These are phyloP conservation scores for Aspergillus taichungensis DNA, from an alignment of 495 filamentous ascomycete species.

Conservation along the genomic window DNA sequence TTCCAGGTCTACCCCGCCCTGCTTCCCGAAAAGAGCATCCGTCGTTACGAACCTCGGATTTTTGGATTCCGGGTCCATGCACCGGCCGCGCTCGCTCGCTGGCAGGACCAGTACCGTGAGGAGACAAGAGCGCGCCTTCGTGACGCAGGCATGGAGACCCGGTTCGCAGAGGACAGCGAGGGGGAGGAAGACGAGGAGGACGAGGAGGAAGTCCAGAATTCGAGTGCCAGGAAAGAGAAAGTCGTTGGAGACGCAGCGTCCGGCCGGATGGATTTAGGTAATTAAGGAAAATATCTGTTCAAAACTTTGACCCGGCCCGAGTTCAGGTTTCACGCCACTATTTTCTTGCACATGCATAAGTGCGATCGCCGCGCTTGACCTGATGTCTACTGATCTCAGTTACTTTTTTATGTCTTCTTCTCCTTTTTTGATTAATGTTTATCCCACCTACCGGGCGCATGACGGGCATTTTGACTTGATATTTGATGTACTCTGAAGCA, in stretches of 20 bases:
- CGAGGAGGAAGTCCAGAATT: conserved; percentile 24
- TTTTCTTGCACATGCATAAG: not conserved
- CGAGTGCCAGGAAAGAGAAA: conserved; percentile 22
- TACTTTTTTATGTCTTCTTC: not conserved
- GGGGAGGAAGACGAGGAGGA: conserved; percentile 44
- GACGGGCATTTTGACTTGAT: conserved; percentile 15
- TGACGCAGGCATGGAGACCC: conserved; percentile 43
- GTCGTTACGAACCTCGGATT: conserved; percentile 78
- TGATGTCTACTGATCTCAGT: not conserved
- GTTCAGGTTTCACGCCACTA: not conserved
- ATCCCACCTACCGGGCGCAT: conserved; percentile 21
- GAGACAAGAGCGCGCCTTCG: conserved; percentile 64
- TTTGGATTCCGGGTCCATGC: conserved; percentile 96
- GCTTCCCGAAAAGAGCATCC: conserved; percentile 72
- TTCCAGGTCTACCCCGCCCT: conserved; percentile 95
- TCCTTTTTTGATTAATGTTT: conserved; percentile 5
- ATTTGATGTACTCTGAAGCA: conserved; percentile 15
- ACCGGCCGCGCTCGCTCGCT: conserved; percentile 75
- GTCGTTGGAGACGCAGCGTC: conserved; percentile 32
- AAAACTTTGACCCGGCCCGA: no score
- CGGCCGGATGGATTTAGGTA: conserved; percentile 36
- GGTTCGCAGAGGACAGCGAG: conserved; percentile 46
- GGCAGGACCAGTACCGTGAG: conserved; percentile 75
- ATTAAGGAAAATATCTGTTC: conserved; percentile 12
- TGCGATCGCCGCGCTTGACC: not conserved